phyloP scores from a whole-genome alignment of 1,139 yeast species.

The Nadsonia starkeyi-henricii region DNA sequence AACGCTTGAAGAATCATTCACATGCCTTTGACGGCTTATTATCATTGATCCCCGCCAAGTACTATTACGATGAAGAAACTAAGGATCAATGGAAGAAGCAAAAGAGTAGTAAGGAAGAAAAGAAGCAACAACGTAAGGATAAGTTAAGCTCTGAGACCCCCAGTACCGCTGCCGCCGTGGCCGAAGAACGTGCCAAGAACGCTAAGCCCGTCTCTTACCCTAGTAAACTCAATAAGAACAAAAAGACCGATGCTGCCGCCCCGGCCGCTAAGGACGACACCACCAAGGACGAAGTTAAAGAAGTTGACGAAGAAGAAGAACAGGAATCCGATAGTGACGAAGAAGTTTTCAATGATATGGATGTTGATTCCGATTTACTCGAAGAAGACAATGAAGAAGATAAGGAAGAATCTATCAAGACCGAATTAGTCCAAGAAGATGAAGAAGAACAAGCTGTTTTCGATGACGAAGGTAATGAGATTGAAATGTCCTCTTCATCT shows the following conservation, averaged over 20 bases:
- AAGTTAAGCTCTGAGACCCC: constrained; percentile 62
- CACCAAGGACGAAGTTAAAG: constrained; percentile 6
- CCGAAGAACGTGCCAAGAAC: constrained; percentile 35
- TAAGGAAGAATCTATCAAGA: not conserved
- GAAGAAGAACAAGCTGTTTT: constrained; percentile 40
- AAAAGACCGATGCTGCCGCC: constrained; percentile 7
- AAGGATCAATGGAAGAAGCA: constrained; percentile 84
- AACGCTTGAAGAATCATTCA: constrained; percentile 71
- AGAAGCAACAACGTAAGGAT: constrained; percentile 44
- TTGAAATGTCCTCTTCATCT: constrained; percentile 12
- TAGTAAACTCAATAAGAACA: not conserved
- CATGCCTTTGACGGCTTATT: constrained; percentile 81
- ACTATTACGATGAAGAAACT: constrained; percentile 65
- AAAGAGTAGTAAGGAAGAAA: constrained; percentile 58
- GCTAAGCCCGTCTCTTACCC: constrained; percentile 35
- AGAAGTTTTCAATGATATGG: constrained; percentile 1
- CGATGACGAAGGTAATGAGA: constrained; percentile 68
- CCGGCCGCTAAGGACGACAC: constrained; percentile 7
- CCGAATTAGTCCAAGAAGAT: constrained; percentile 17
- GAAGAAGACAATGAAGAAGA: constrained; percentile 5
- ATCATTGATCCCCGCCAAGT: constrained; percentile 86
- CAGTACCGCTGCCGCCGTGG: constrained; percentile 43
- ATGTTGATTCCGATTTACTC: constrained; percentile 1
- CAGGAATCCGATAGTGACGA: constrained; percentile 11
- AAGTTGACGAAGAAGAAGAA: constrained; percentile 9